phyloP scores from a whole-genome alignment of 768 basidiomycete species.

The Boletus coccyginus region DNA sequence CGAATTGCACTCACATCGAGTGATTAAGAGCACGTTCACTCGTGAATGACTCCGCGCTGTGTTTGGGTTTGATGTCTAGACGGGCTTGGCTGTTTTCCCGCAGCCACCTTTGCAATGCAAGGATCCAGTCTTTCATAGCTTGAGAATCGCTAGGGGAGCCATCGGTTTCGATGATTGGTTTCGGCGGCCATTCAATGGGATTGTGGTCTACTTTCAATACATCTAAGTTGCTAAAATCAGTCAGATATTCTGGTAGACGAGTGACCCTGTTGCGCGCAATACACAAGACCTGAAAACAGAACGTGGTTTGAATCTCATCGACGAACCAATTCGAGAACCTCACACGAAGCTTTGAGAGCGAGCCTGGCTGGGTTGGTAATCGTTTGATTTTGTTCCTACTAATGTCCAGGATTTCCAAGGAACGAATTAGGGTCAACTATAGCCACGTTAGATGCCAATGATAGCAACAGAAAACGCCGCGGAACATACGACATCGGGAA shows the following conservation, averaged over 20 bases:
- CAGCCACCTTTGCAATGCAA: slow-evolving; percentile 73
- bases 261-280: slow-evolving; percentile 83
- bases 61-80: slow-evolving; percentile 31
- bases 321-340: slow-evolving; percentile 15
- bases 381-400: slow-evolving; percentile 87
- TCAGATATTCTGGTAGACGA: slow-evolving; percentile 74
- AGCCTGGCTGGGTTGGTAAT: slow-evolving; percentile 78
- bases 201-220: slow-evolving; percentile 88
- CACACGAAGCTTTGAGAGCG: slow-evolving; percentile 73
- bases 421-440: slow-evolving; percentile 80
- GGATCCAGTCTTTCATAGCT: slow-evolving; percentile 70
- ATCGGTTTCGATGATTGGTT: slow-evolving; percentile 45
- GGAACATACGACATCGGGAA: slow-evolving; percentile 81
- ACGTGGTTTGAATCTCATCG: not conserved
- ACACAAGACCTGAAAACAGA: slow-evolving; percentile 66
- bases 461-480: not conserved
- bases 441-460: slow-evolving; percentile 7
- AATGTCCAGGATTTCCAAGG: slow-evolving; percentile 91
- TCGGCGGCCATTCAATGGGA: slow-evolving; percentile 92
- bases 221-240: slow-evolving; percentile 66
- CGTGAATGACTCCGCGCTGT: slow-evolving; percentile 49
- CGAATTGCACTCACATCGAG: slow-evolving; percentile 23
- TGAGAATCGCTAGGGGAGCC: slow-evolving; percentile 44
- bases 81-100: slow-evolving; percentile 42
- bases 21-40: slow-evolving; percentile 41